Evolutionary conservation across 2,329 filamentous ascomycete genomes (phyloP).

Genomic region (Nannizzia gypsea): DNA sequence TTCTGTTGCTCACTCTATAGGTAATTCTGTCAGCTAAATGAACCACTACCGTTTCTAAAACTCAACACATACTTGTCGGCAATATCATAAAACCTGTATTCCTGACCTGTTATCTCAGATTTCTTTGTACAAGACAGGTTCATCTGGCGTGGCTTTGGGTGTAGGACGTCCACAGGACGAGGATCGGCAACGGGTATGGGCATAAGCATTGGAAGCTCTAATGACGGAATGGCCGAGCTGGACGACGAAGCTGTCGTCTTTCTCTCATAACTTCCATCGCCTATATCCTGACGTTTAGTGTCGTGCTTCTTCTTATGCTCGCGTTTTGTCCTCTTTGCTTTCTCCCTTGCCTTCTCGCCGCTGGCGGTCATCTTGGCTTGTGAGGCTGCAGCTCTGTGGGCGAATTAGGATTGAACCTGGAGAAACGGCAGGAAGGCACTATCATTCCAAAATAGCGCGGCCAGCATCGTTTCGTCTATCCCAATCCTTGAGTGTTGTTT

Average conservation of each 20-base stretch:
- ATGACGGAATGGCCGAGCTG: conserved; percentile 25
- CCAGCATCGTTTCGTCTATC: conserved; percentile 11
- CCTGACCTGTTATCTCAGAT: conserved; percentile 25
- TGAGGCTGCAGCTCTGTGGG: neutral
- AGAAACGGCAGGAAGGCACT: neutral
- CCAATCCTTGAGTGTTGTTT: neutral
- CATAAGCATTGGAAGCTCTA: conserved; percentile 29
- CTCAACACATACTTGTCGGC: conserved; percentile 25
- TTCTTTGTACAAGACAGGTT: conserved; percentile 27
- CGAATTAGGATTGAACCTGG: neutral
- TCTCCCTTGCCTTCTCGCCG: conserved; percentile 8
- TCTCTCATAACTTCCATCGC: conserved; percentile 22
- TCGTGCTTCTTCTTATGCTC: conserved; percentile 36
- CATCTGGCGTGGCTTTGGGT: conserved; percentile 31
- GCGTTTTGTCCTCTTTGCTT: conserved; percentile 31
- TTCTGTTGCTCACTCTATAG: conserved; percentile 49
- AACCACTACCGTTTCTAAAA: neutral
- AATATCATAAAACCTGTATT: conserved; percentile 34
- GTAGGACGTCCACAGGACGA: conserved; percentile 26
- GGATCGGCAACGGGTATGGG: conserved; percentile 32
- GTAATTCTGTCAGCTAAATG: neutral
- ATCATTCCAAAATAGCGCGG: neutral
- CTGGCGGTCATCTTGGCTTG: neutral
- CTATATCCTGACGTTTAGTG: conserved; percentile 31
- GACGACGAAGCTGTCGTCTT: conserved; percentile 18